Evolutionary conservation across 2,329 filamentous ascomycete genomes (phyloP), one percentile per base, ranked within the genome.

Genomic region (Metarhizium humberi): DNA sequence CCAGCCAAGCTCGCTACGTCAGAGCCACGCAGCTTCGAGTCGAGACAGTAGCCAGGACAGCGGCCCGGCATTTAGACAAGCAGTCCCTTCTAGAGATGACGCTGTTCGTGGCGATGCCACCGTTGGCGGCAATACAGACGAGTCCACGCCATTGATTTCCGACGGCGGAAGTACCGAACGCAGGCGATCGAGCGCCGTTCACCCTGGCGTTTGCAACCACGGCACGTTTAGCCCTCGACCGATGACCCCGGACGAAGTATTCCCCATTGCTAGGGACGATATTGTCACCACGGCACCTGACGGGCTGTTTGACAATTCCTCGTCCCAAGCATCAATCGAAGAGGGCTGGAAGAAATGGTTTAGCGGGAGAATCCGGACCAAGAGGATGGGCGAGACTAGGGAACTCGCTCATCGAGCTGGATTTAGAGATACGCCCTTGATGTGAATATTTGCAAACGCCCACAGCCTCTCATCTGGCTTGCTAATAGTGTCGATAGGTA

Each of bases 211-310:
- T 53, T 90, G 85, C 73, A 78, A 80, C 63, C 87, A 94, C 71
- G 89, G 88, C 62, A 88, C 87, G 16, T 90, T 92, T 65, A 90
- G 88, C 47, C 86, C 88, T 1, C 75, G 83, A 42, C 79, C 86
- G 0, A 73, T 71, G 49, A 81, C 78, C 51, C 76, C 78, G 4
- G 61, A 68, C 8, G 64, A 67, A 38, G 73, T 69, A 48, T 66
- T 67, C 42, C 59, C 62, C 16, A 65, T 65, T 56, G 63, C 62
- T 50, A 63, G 67, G 58, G 64, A 68, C 60, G 54, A 68, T 53
- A 59, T 62, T 30, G 71, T 71, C 38, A 69, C 64, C 43, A 69
- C 64, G 36, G 69, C 62, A 0, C 62, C 66, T 4, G 25, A 16
- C 8, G 69, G 70, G 14, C 62, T 69, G 14, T 62, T 76, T 32